phyloP scores from a whole-genome alignment of 768 basidiomycete species.

The Boletus coccyginus region DNA sequence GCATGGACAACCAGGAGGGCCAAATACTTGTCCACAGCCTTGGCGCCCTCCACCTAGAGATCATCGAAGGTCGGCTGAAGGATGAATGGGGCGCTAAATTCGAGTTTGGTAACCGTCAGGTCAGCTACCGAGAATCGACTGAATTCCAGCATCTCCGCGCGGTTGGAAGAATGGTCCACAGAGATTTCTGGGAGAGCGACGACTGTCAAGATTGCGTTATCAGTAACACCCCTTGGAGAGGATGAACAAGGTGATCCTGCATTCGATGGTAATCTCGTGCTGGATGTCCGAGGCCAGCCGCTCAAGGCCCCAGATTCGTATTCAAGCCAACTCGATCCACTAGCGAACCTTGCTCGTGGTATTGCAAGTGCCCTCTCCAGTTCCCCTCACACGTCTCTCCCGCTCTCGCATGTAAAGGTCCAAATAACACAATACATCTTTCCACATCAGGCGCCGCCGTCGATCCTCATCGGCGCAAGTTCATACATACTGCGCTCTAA shows the following conservation, averaged over 20 bases:
- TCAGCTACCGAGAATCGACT: slow-evolving; percentile 75
- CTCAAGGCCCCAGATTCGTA: slow-evolving; percentile 52
- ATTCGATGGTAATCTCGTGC: slow-evolving; percentile 78
- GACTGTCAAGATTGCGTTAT: slow-evolving; percentile 51
- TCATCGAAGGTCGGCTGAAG: slow-evolving; percentile 74
- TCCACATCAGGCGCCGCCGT: slow-evolving; percentile 42
- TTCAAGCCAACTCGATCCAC: slow-evolving; percentile 41
- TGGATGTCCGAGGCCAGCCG: slow-evolving; percentile 50
- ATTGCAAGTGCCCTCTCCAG: slow-evolving; percentile 69
- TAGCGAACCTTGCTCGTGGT: slow-evolving; percentile 61
- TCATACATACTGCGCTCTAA: slow-evolving; percentile 61
- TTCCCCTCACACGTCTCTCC: slow-evolving; percentile 75
- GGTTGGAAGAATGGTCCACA: slow-evolving; percentile 53
- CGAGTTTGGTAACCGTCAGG: slow-evolving; percentile 72
- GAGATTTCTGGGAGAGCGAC: slow-evolving; percentile 59
- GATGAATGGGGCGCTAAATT: slow-evolving; percentile 80
- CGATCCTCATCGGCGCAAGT: slow-evolving; percentile 62
- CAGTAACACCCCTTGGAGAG: slow-evolving; percentile 50
- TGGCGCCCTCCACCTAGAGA: slow-evolving; percentile 86
- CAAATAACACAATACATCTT: slow-evolving; percentile 46
- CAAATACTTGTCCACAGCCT: slow-evolving; percentile 83
- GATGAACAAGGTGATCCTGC: slow-evolving; percentile 60
- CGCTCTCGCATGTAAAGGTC: slow-evolving; percentile 62
- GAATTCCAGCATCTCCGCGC: slow-evolving; percentile 24
- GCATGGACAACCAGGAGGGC: slow-evolving; percentile 76